Conservation (phyloP, 345 rosid species). For the Psidium guajava region DNA sequence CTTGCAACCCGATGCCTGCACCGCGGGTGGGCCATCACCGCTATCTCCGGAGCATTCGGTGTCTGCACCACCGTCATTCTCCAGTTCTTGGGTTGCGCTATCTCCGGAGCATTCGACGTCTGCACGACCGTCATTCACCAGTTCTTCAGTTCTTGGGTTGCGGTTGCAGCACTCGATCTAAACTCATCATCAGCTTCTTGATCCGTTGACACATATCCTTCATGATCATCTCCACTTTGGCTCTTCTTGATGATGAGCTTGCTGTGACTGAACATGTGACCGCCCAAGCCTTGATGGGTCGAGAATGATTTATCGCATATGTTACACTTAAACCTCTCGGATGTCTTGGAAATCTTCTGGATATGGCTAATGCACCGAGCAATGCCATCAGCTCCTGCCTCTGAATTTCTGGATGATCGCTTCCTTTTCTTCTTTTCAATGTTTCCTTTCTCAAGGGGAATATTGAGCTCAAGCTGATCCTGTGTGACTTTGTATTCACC, state of each 20-base stretch:
- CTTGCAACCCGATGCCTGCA: neutral
- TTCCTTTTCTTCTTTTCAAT: neutral
- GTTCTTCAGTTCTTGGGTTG: neutral
- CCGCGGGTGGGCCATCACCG: neutral
- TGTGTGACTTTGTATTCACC: neutral
- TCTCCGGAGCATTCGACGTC: neutral
- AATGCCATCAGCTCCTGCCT: neutral
- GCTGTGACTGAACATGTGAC: constrained; percentile 47
- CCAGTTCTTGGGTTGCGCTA: neutral
- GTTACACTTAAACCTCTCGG: neutral
- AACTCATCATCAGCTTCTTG: neutral
- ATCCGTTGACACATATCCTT: neutral
- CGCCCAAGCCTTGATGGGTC: constrained; percentile 43
- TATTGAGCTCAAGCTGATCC: neutral
- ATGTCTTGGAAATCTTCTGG: neutral
- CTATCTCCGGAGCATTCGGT: neutral
- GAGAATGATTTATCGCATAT: constrained; percentile 25
- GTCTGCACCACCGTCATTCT: neutral
- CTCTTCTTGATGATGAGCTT: constrained; percentile 10
- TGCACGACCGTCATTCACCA: no score
- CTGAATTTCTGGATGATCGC: neutral
- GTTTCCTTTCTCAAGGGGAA: neutral
- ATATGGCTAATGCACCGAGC: neutral
- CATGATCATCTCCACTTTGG: neutral
- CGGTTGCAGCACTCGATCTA: neutral